Evolutionary conservation across 805 yeast species (phyloP), one percentile per base, ranked within the genome.

Genomic region (Metschnikowia koreensis): DNA sequence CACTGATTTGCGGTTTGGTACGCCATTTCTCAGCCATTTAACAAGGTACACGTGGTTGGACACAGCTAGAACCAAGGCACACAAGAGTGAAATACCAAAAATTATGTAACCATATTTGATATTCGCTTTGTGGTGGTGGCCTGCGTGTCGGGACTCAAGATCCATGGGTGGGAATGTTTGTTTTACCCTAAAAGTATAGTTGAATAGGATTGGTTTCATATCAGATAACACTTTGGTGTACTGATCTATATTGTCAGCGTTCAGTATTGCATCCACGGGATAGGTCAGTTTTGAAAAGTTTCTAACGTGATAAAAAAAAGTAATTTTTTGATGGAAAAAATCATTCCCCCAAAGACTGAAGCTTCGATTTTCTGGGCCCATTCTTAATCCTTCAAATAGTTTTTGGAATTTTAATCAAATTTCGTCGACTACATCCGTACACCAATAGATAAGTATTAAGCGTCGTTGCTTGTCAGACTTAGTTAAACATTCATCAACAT

Each of bases 81-180:
- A 81, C 0, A 71, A 42, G 0, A 75, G 44, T 1, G 83, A 69
- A 3, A 81, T 49, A 0, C 69, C 59, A 7, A 85, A 63, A 0
- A 82, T 64, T 11, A 76, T 59, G 58, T 82, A 81, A 0, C 93
- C 94, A 60, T 81, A 86, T 45, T 78, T 77, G 43, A 83, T 60
- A 61, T 86, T 86, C 40, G 78, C 79, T 50, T 58, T 74, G 61
- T 86, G 91, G 38, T 75, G 76, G 27, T 65, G 63, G 16, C 64
- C 68, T 7, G 77, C 82, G 59, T 84, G 89, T 38, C 89, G 59
- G 27, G 59, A 46, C 11, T 43, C 38, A 10, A 52, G 38, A 12
- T 57, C 54, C 52, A n/a, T n/a, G n/a, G n/a, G n/a, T n/a, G n/a
- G n/a, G n/a, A n/a, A 53, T 53, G n/a, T 37, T 7, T 15, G n/a